Evolutionary conservation across 768 basidiomycete genomes (phyloP).

Genomic region (Psilocybe cyanescens): DNA sequence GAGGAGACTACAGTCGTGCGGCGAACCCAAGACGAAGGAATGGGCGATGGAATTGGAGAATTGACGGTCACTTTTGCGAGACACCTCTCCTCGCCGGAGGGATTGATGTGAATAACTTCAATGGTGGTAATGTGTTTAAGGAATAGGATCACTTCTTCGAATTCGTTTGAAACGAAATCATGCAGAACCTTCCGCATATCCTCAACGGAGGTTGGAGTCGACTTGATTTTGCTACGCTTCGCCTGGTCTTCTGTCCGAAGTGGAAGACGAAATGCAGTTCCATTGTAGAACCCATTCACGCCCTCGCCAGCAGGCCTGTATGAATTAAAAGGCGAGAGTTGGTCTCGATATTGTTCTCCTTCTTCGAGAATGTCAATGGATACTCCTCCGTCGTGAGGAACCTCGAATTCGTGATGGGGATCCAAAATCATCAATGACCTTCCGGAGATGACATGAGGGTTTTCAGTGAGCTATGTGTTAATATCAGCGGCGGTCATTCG

Average conservation of each 20-base stretch:
- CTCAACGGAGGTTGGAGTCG: constrained; percentile 12
- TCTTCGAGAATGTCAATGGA: constrained; percentile 32
- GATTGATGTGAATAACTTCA: constrained; percentile 38
- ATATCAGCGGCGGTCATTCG: background rate
- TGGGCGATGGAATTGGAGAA: background rate
- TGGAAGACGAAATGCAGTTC: constrained; percentile 49
- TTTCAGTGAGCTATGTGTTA: constrained; percentile 45
- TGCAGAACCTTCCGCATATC: constrained; percentile 42
- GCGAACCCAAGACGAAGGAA: background rate
- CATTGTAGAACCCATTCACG: constrained; percentile 24
- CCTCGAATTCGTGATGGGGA: constrained; percentile 35
- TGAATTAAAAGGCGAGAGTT: constrained; percentile 19
- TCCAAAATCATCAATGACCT: constrained; percentile 43
- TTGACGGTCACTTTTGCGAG: constrained; percentile 8
- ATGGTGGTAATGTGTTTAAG: constrained; percentile 40
- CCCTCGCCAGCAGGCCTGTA: constrained; percentile 1
- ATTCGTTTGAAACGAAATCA: constrained; percentile 40
- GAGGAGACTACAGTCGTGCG: background rate
- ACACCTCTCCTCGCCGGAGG: constrained; percentile 8
- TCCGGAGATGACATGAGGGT: constrained; percentile 48
- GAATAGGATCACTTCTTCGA: constrained; percentile 43
- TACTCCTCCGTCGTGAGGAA: constrained; percentile 28
- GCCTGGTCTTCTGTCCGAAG: constrained; percentile 37
- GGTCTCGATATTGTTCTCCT: constrained; percentile 12
- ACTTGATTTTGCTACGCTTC: constrained; percentile 35